Evolutionary conservation across 2,329 filamentous ascomycete genomes (phyloP).

Genomic region (Colletotrichum cuscutae): DNA sequence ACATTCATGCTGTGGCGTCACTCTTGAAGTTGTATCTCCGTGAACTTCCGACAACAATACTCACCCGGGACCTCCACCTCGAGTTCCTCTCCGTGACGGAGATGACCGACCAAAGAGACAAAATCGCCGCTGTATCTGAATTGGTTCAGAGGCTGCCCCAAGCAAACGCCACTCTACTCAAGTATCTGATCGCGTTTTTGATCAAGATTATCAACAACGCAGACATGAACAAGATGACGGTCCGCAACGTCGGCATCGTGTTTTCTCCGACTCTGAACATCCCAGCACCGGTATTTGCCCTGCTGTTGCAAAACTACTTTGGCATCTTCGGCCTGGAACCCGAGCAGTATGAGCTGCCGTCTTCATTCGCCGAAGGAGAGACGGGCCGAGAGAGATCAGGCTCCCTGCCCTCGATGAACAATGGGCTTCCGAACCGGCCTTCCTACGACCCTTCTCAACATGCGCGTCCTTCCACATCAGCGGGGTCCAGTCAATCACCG

Average conservation of each 20-base stretch:
- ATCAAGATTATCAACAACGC: constrained; percentile 93
- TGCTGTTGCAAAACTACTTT: constrained; percentile 91
- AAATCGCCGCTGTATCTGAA: constrained; percentile 78
- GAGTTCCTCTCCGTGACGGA: constrained; percentile 90
- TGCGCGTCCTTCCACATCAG: constrained; percentile 60
- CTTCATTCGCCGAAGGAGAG: constrained; percentile 49
- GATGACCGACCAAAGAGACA: constrained; percentile 78
- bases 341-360: constrained; percentile 69
- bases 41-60: constrained; percentile 89
- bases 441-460: constrained; percentile 43
- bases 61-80: constrained; percentile 89
- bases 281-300: constrained; percentile 90
- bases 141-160: constrained; percentile 84
- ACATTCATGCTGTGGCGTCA: constrained; percentile 95
- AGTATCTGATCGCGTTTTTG: constrained; percentile 87
- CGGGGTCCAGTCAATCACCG: constrained; percentile 58
- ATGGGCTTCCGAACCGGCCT: constrained; percentile 41
- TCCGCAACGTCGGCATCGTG: constrained; percentile 96
- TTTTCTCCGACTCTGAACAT: constrained; percentile 98
- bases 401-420: constrained; percentile 33
- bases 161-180: constrained; percentile 83
- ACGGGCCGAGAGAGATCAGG: constrained; percentile 40
- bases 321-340: constrained; percentile 82
- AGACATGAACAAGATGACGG: constrained; percentile 96
- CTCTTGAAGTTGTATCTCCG: constrained; percentile 93